A percentile compares a stretch with the other conserved stretches of the same genome.
Conservation (phyloP, 202 grass and related monocot species). For the Saccharum hybrid region DNA sequence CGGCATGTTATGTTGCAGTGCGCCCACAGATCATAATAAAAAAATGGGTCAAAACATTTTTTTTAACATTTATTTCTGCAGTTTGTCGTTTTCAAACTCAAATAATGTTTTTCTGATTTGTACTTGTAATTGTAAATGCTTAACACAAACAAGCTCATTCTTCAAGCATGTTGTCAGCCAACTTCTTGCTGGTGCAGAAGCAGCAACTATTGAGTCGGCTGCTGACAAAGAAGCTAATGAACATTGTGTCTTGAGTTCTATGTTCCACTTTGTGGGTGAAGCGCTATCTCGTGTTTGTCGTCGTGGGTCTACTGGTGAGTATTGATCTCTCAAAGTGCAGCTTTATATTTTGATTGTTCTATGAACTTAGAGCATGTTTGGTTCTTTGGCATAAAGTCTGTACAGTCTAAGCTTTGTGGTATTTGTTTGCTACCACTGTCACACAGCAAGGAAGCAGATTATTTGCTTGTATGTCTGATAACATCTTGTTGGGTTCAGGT, state of each 20-base stretch:
- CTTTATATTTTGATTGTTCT: constrained; percentile 21
- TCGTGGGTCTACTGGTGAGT: constrained; percentile 79
- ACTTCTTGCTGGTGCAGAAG: constrained; percentile 80
- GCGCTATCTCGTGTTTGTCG: constrained; percentile 87
- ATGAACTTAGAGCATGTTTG: background rate
- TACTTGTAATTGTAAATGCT: constrained; percentile 48
- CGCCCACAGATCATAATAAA: background rate
- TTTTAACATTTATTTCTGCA: background rate
- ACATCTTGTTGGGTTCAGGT: constrained; percentile 65
- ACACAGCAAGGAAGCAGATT: constrained; percentile 5
- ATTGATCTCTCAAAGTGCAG: constrained; percentile 32
- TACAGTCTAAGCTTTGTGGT: constrained; percentile 21
- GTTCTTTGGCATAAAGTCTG: constrained; percentile 26
- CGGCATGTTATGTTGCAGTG: background rate
- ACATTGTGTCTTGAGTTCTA: constrained; percentile 44
- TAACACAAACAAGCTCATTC: constrained; percentile 78
- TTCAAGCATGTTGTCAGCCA: constrained; percentile 72
- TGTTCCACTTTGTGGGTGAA: constrained; percentile 84
- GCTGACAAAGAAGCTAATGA: constrained; percentile 45
- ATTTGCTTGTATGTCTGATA: constrained; percentile 50
- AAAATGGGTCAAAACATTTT: background rate
- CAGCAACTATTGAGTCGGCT: constrained; percentile 43
- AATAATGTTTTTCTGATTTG: constrained; percentile 27
- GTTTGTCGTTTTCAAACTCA: background rate
- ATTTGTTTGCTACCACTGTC: constrained; percentile 20